Evolutionary conservation across 768 basidiomycete genomes (phyloP).

Genomic region (Termitomyces bulborhizus): DNA sequence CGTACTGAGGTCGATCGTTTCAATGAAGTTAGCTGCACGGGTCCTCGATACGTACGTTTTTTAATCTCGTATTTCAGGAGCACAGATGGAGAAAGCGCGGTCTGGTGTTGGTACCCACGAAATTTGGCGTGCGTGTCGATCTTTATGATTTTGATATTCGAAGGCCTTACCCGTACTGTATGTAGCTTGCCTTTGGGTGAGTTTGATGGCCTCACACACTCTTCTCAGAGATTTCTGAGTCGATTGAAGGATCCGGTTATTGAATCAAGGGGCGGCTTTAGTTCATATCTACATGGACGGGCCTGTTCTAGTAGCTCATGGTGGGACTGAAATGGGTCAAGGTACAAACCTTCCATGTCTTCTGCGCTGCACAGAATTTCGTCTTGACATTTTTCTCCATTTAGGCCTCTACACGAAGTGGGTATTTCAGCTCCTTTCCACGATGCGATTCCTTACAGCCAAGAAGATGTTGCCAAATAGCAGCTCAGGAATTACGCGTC

Average conservation of each 20-base stretch:
- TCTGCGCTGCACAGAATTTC: too few relatives aligned
- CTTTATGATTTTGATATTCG: not conserved
- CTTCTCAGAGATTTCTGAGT: not conserved
- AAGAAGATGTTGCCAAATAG: conserved; percentile 12
- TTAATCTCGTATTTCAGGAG: not conserved
- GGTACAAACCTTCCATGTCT: not conserved
- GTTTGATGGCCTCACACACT: not conserved
- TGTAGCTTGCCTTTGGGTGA: conserved; percentile 14
- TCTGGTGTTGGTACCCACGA: conserved; percentile 11
- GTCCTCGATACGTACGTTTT: not conserved
- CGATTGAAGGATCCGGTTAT: not conserved
- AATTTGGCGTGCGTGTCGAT: conserved; percentile 9
- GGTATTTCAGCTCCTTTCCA: not conserved
- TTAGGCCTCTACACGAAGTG: conserved; percentile 4
- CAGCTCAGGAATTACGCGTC: conserved; percentile 10
- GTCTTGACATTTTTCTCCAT: not conserved
- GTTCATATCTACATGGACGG: conserved; percentile 15
- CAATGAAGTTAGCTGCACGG: conserved; percentile 1
- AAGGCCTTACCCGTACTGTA: not conserved
- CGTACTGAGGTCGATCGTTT: conserved; percentile 13
- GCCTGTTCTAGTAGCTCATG: conserved; percentile 13
- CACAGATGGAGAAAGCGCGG: conserved; percentile 15
- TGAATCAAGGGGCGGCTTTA: conserved; percentile 13
- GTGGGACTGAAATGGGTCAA: conserved; percentile 15
- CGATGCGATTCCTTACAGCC: not conserved